Percentiles rank a stretch among this genome's conserved stretches.
phyloP scores from a whole-genome alignment of 768 basidiomycete genomes.

The Agaricus blazei region DNA sequence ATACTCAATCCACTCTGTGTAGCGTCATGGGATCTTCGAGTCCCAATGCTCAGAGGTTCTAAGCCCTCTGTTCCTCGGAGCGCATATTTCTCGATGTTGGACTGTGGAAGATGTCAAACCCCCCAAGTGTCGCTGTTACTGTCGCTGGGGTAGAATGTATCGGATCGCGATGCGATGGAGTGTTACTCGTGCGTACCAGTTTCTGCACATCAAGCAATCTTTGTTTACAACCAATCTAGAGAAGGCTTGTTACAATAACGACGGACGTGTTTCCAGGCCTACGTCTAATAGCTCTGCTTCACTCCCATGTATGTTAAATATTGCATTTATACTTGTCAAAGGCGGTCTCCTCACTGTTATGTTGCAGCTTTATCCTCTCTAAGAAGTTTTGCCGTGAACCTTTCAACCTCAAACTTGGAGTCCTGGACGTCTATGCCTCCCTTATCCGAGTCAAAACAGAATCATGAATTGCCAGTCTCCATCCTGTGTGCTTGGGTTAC shows the following conservation, averaged over 20 bases:
- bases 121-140: not conserved
- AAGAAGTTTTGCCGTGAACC: constrained; percentile 87
- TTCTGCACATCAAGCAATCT: not conserved
- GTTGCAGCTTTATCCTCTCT: constrained; percentile 74
- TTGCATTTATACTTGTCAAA: too few species aligned
- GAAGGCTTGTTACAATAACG: constrained; percentile 71
- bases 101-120: constrained; percentile 75
- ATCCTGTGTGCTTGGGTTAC: constrained; percentile 70
- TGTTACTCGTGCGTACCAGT: constrained; percentile 61
- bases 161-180: constrained; percentile 85
- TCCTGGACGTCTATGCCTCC: constrained; percentile 14
- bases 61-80: constrained; percentile 90
- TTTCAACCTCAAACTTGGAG: constrained; percentile 50
- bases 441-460: constrained; percentile 44
- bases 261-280: constrained; percentile 82
- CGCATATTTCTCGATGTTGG: constrained; percentile 76
- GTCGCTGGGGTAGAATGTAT: constrained; percentile 14
- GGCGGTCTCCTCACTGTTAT: not conserved
- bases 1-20: too few species aligned
- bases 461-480: constrained; percentile 74
- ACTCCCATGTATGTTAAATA: constrained; percentile 61
- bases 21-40: constrained; percentile 80
- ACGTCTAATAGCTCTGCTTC: constrained; percentile 82
- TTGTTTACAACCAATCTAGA: constrained; percentile 52
- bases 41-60: constrained; percentile 82